Percentiles rank a stretch among this genome's conserved stretches.
phyloP scores from a whole-genome alignment of 164 flowering plant species.

The Stephania yunnanensis region DNA sequence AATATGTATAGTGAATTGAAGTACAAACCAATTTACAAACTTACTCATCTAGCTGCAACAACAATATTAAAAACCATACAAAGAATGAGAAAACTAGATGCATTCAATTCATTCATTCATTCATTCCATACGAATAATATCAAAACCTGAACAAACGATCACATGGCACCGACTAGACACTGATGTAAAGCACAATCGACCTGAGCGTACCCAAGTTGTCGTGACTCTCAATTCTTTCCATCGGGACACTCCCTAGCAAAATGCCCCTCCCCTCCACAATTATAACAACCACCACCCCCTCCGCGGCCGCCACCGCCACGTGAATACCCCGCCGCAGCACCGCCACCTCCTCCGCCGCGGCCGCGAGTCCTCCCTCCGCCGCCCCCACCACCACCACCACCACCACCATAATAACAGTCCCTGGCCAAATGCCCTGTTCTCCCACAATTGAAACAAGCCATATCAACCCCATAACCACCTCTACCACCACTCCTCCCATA shows the following conservation, averaged over 20 bases:
- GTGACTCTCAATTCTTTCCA: not conserved
- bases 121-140: not conserved
- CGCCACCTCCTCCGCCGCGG: not conserved
- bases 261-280: constrained; percentile 52
- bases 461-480: not conserved
- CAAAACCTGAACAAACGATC: not conserved
- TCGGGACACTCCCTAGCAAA: constrained; percentile 54
- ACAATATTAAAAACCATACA: not conserved
- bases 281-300: constrained; percentile 26
- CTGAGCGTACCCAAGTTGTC: too few relatives aligned
- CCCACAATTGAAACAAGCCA: constrained; percentile 26
- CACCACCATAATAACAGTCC: constrained; percentile 18
- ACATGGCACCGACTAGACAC: too few relatives aligned
- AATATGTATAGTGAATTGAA: not conserved
- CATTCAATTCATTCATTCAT: not conserved
- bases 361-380: not conserved
- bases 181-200: too few relatives aligned
- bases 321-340: not conserved
- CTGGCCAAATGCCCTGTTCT: constrained; percentile 39
- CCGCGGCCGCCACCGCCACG: not conserved
- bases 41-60: not conserved
- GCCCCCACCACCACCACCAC: not conserved
- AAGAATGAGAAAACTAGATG: not conserved
- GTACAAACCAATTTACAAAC: not conserved
- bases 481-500: constrained; percentile 13